These are phyloP conservation scores for Fusarium penzigii DNA, from an alignment of 2,329 filamentous ascomycete species.

Conservation along the genomic window DNA sequence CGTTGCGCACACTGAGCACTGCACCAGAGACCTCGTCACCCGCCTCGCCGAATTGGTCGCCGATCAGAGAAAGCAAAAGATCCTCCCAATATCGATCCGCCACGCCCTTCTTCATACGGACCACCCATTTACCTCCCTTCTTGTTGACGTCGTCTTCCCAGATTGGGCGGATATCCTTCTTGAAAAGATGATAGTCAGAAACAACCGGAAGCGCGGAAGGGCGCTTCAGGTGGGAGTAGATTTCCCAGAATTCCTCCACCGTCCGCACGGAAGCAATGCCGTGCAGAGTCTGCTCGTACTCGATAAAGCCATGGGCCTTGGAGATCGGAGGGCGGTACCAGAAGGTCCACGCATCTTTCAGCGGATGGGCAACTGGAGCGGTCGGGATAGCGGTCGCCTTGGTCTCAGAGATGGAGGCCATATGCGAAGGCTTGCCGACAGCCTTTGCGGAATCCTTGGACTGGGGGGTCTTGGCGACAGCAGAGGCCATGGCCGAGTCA, in stretches of 20 bases:
- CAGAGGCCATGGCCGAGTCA: slow-evolving; percentile 66
- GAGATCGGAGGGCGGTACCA: slow-evolving; percentile 97
- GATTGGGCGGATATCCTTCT: slow-evolving; percentile 91
- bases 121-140: slow-evolving; percentile 95
- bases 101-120: slow-evolving; percentile 95
- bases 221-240: slow-evolving; percentile 86
- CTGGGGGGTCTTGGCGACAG: slow-evolving; percentile 32
- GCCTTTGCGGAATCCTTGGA: slow-evolving; percentile 35
- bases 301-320: slow-evolving; percentile 82
- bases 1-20: slow-evolving; percentile 90
- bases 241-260: slow-evolving; percentile 86
- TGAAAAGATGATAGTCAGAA: slow-evolving; percentile 98
- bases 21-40: slow-evolving; percentile 93
- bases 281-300: slow-evolving; percentile 96
- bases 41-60: slow-evolving; percentile 91
- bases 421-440: slow-evolving; percentile 34
- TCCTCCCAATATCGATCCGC: slow-evolving; percentile 98
- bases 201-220: slow-evolving; percentile 87
- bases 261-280: slow-evolving; percentile 80
- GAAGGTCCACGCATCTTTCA: slow-evolving; percentile 91
- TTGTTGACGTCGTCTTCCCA: slow-evolving; percentile 99
- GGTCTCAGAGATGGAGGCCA: slow-evolving; percentile 50
- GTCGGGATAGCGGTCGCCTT: slow-evolving; percentile 36
- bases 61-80: slow-evolving; percentile 83
- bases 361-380: slow-evolving; percentile 49